Evolutionary conservation across 106 monocot species (phyloP).

Genomic region (Dendrobium nobile): DNA sequence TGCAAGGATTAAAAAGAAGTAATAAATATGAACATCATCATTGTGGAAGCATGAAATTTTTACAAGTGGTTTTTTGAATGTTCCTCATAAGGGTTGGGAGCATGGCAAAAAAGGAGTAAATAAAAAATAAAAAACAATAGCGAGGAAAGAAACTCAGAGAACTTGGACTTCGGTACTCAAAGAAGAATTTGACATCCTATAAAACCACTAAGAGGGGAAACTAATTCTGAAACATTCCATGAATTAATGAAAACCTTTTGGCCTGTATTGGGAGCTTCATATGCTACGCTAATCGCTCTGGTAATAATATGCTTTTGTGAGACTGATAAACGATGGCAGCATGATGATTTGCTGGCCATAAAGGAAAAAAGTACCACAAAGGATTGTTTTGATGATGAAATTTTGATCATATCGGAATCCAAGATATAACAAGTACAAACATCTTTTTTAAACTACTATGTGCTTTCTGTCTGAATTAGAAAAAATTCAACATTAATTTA

Average conservation of each 20-base stretch:
- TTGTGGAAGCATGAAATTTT: not conserved
- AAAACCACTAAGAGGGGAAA: not conserved
- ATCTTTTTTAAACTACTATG: not conserved
- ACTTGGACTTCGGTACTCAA: not conserved
- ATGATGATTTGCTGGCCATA: not conserved
- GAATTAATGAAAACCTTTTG: not conserved
- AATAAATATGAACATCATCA: not conserved
- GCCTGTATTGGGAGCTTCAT: not conserved
- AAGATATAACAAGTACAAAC: not conserved
- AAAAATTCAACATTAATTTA: not conserved
- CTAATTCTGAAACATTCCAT: not conserved
- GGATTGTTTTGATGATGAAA: not conserved
- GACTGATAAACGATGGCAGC: not conserved
- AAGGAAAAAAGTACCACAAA: not conserved
- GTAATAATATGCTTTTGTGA: not conserved
- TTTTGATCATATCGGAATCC: not conserved
- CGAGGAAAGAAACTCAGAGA: not conserved
- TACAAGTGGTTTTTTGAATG: not conserved
- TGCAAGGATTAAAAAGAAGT: conserved; percentile 15
- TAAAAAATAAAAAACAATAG: not conserved
- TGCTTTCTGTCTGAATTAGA: not conserved
- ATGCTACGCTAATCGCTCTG: not conserved
- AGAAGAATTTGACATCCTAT: not conserved
- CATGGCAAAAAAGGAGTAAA: not conserved
- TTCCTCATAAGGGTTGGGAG: not conserved